Evolutionary conservation across 1,139 yeast species (phyloP).

Genomic region (Scheffersomyces stambukii): DNA sequence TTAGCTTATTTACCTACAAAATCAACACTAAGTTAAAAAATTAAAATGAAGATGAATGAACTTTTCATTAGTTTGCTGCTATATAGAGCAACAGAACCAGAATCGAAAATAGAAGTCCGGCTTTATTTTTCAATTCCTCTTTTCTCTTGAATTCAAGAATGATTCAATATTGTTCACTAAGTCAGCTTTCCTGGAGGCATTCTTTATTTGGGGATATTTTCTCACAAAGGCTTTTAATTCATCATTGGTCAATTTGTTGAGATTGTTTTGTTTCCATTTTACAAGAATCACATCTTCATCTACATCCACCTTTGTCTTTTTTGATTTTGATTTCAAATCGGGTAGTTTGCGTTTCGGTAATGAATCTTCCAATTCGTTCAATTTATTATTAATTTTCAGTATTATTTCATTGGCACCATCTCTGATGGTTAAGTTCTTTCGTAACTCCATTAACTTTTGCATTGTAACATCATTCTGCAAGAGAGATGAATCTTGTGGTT

Average conservation of each 20-base stretch:
- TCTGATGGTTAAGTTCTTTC: conserved; percentile 7
- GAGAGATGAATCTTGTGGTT: conserved; percentile 21
- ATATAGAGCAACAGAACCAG: too few relatives aligned
- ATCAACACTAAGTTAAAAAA: too few relatives aligned
- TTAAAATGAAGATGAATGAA: too few relatives aligned
- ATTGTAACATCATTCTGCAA: conserved; percentile 15
- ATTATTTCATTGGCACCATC: conserved; percentile 10
- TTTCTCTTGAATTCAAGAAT: conserved; percentile 14
- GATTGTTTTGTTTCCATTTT: conserved; percentile 36
- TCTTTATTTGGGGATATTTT: conserved; percentile 29
- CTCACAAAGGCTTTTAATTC: conserved; percentile 37
- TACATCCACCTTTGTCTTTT: conserved; percentile 19
- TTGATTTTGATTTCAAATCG: conserved; percentile 7
- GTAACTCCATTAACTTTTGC: conserved; percentile 11
- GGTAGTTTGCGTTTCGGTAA: conserved; percentile 19
- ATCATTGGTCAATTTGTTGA: conserved; percentile 33
- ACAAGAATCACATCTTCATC: conserved; percentile 31
- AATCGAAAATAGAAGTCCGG: too few relatives aligned
- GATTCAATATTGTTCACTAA: conserved; percentile 34
- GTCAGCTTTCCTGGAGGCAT: conserved; percentile 38
- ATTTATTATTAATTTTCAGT: conserved; percentile 12
- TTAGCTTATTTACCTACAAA: too few relatives aligned
- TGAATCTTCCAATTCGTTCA: conserved; percentile 11
- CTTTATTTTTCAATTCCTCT: neutral
- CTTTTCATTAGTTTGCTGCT: too few relatives aligned